Base-by-base conservation (phyloP, 108 stramenopile species). In the Fragilariopsis cylindrus region DNA sequence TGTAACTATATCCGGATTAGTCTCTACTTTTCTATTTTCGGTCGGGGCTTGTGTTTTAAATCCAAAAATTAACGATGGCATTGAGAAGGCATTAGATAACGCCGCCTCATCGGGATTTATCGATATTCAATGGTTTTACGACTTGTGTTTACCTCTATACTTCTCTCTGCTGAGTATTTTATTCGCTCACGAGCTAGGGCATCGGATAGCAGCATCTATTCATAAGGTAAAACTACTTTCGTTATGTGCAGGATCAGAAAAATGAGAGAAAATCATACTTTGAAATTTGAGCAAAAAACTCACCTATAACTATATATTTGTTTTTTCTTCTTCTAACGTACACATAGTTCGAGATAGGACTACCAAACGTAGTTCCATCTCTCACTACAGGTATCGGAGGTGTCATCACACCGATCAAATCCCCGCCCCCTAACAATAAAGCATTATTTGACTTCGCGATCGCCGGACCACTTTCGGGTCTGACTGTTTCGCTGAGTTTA, bases 401-500 rank as follows among this genome's bases (percentile, higher is more conserved):
- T 40, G 70, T 83, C 40, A 85, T 85, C 13, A 89, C 84, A 54
- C 71, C 82, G 7, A 62, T 90, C 44, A 87, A 81, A 50, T 77
- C 86, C 12, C 87, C 88, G 5, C 88, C 88, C 3, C 78, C 85
- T 45, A 84, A 83, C 65, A 79, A 79, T 42, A 80, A 70, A 42
- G 75, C 77, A 52, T 65, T 92, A 56, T 92, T 91, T 65, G 90
- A 95, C 72, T 84, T 95, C 69, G 94, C 90, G 0, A 69, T 92
- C 44, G 82, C 77, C 6, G 91, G 94, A 18, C 91, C 94, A 3
- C 64, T 87, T 21, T 64, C 76, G 8, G 94, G 94, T 15, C 48
- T 92, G 12, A 47, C 73, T 4, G 74, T 82, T 1, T 88, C 91
- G 3, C 57, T 91, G 5, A 67, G 74, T 30, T 79, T 89, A 1